Base-by-base conservation (phyloP, 164 flowering plant species). In the Umbilicus rupestris region DNA sequence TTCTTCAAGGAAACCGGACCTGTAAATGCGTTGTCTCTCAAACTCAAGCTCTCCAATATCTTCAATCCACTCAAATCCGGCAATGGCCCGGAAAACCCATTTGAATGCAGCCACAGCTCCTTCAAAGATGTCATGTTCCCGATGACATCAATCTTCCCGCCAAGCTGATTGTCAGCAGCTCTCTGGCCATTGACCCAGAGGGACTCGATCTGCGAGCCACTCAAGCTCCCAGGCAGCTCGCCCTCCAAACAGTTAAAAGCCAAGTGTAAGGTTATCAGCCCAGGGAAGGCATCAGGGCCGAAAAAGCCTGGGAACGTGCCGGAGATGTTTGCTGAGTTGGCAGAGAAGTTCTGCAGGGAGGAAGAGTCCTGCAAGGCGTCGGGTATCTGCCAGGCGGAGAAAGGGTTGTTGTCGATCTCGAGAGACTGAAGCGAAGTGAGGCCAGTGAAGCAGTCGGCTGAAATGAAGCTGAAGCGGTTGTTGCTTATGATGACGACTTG, bases 171-270 rank as follows among this genome's bases (percentile, higher is more conserved):
- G 7, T 20, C 62, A 6, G 0, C 46, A 26, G 82, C 73, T 17
- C 63, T 50, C 78, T 90, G 92, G 46, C 97, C 97, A 71, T 92
- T 92, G 39, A 95, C 69, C 99, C 99, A 95, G 44, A 95, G 72
- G 15, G 95, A 81, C 80, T 85, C 74, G 6, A 95, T 59, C 24
- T 70, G 76, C 0, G 87, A 85, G 16, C 81, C 80, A 0, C 85
- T 65, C 58, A 95, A 78, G 66, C 78, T 76, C 30, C 30, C n/a
- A 4, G 97, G 97, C 70, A 95, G 67, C 22, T 68, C 83, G 3
- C 97, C 99, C 31, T 72, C 73, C 28, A 95, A 79, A 6, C 39
- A 47, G 66, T 95, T 95, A 62, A 78, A 77, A 24, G 96, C 79
- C 71, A 95, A 74, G 67, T 82, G 88, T 79, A 95, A 69, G 60